Evolutionary conservation across 148 eudicot genomes (phyloP), one percentile per base, ranked within the genome.

Genomic region (Talinum fruticosum): DNA sequence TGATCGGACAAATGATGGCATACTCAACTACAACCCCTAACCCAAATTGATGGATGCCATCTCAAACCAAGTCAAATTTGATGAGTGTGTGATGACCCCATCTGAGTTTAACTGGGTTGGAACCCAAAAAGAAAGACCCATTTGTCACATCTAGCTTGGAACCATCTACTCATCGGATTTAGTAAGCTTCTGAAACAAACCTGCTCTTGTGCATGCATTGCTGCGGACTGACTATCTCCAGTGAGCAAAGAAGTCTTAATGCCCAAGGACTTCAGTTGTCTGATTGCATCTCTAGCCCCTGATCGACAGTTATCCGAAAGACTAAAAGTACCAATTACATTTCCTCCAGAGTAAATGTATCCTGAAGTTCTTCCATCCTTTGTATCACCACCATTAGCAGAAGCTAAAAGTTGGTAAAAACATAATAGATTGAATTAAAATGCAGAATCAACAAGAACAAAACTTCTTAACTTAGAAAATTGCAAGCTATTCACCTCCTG

Each of bases 201-300:
- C 94, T 96, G 91, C 49, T 90, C 79, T 82, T 96, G 97, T 12
- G 92, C 95, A 69, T 80, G 84, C 71, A 80, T 78, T 15, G 99
- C 99, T 16, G 99, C 91, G 45, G 91, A 88, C 57, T 79, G 81
- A 77, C 82, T 88, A 76, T 96, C 99, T 21, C 99, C 97, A 2
- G 97, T 96, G 36, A 96, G 91, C 93, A 96, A 84, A 67, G 89
- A 92, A 37, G 93, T 88, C 83, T 66, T 91, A 14, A 93, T 90
- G 37, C 97, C 97, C 90, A 91, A 83, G 26, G 89, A 86, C 69
- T 91, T 96, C 35, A 96, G 86, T 34, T 90, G 89, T 73, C 76
- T 71, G 33, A 96, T 82, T 6, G 99, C 99, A 68, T 96, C 93
- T 36, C 81, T 76, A 15, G 83, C 93, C 38, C 99, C 99, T 59